phyloP scores from a whole-genome alignment of 2,329 filamentous ascomycete species.

The Delphinella strobiligena region DNA sequence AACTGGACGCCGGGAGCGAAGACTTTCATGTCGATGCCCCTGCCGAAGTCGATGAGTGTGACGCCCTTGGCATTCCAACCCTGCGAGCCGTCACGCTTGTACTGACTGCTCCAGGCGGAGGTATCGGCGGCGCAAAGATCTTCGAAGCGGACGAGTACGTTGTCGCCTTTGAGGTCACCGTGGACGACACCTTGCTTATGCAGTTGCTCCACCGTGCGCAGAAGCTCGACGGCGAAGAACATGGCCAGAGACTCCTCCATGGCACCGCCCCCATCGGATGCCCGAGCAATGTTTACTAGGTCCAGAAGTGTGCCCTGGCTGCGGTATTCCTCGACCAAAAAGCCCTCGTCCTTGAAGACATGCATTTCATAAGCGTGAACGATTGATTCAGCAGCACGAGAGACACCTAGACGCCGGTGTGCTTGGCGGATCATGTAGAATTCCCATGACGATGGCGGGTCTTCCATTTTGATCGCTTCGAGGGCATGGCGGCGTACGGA shows the following conservation, averaged over 20 bases:
- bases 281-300: constrained; percentile 74
- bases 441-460: constrained; percentile 81
- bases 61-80: constrained; percentile 76
- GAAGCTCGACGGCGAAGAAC: constrained; percentile 87
- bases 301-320: constrained; percentile 90
- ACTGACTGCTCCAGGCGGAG: constrained; percentile 45
- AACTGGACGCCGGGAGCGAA: constrained; percentile 72
- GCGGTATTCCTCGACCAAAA: constrained; percentile 76
- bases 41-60: constrained; percentile 85
- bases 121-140: constrained; percentile 20
- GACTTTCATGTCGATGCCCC: constrained; percentile 82
- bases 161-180: constrained; percentile 91
- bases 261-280: constrained; percentile 44
- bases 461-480: constrained; percentile 91
- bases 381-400: constrained; percentile 62
- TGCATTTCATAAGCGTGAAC: constrained; percentile 83
- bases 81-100: constrained; percentile 58
- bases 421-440: constrained; percentile 88
- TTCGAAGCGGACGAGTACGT: constrained; percentile 80
- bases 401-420: constrained; percentile 59
- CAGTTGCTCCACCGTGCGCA: constrained; percentile 79
- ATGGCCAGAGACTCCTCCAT: constrained; percentile 89
- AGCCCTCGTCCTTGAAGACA: constrained; percentile 79
- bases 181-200: constrained; percentile 73
- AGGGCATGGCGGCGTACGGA: constrained; percentile 41